phyloP scores from a whole-genome alignment of 2,329 filamentous ascomycete species.

The Bipolaris zeicola region DNA sequence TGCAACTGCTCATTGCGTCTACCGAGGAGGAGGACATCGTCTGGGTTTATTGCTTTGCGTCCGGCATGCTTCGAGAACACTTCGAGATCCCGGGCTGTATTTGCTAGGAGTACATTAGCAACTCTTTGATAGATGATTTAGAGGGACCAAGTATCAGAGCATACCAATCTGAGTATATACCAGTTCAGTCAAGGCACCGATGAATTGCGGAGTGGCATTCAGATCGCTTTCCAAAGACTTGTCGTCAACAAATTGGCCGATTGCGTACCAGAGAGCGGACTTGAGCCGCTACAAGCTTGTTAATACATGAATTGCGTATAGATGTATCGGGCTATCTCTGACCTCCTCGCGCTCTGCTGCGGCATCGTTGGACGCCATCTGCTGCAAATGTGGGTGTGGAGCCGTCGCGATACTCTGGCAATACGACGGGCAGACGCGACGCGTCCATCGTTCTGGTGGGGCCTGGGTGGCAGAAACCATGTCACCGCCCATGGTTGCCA shows the following conservation, averaged over 20 bases:
- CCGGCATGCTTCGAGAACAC: constrained; percentile 72
- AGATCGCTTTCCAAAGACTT: constrained; percentile 74
- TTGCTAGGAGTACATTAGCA: constrained; percentile 26
- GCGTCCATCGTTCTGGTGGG: constrained; percentile 25
- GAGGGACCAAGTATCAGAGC: constrained; percentile 16
- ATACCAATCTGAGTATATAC: constrained; percentile 86
- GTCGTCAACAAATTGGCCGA: constrained; percentile 75
- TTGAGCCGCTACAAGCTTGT: constrained; percentile 53
- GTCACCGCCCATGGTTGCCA: constrained; percentile 19
- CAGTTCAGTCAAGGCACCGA: constrained; percentile 75
- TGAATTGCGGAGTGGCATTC: constrained; percentile 92
- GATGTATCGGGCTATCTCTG: neutral
- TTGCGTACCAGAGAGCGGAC: constrained; percentile 50
- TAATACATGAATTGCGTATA: neutral
- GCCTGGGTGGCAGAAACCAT: constrained; percentile 16
- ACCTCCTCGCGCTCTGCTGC: constrained; percentile 43
- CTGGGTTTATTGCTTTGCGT: constrained; percentile 76
- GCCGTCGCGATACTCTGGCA: constrained; percentile 1
- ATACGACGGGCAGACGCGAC: constrained; percentile 24
- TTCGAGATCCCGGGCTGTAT: constrained; percentile 64
- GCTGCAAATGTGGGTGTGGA: constrained; percentile 1
- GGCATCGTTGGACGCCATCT: constrained; percentile 35
- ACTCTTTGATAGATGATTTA: neutral
- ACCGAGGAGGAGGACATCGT: constrained; percentile 86
- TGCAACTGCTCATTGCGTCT: constrained; percentile 86